A percentile compares a stretch with the other conserved stretches of the same genome.
Conservation (phyloP, 1,284 basidiomycete genomes). For the Athelia sp. region DNA sequence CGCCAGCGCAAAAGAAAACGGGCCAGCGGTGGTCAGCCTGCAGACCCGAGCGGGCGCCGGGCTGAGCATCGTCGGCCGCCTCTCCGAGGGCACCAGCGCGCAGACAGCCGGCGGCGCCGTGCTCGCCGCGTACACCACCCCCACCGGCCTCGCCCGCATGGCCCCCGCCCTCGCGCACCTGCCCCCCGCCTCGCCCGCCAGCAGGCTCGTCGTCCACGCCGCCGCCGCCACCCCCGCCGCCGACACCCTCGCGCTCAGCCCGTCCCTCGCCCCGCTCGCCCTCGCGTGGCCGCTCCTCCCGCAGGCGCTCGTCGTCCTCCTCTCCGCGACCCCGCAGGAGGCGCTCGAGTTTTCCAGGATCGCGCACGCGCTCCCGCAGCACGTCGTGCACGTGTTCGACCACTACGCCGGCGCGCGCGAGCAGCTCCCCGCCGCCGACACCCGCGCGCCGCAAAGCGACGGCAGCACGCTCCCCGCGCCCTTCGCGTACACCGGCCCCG, state of each 20-base stretch:
- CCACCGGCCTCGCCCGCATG: constrained; percentile 74
- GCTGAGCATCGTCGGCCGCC: constrained; percentile 74
- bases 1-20: constrained; percentile 32
- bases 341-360: constrained; percentile 68
- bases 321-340: constrained; percentile 80
- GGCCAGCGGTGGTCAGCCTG: constrained; percentile 58
- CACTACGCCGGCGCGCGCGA: constrained; percentile 38
- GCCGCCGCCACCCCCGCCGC: constrained; percentile 64
- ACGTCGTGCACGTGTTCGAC: constrained; percentile 79
- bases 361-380: constrained; percentile 58
- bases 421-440: not conserved
- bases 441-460: not conserved
- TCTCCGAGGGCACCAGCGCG: constrained; percentile 73
- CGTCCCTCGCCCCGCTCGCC: constrained; percentile 66
- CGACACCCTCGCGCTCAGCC: constrained; percentile 64
- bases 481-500: constrained; percentile 68
- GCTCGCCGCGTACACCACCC: constrained; percentile 74
- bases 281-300: constrained; percentile 59
- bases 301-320: constrained; percentile 67
- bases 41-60: constrained; percentile 91
- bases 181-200: constrained; percentile 52
- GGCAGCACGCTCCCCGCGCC: constrained; percentile 28
- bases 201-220: constrained; percentile 75
- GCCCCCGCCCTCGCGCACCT: constrained; percentile 64
- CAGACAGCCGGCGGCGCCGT: constrained; percentile 52